phyloP scores from a whole-genome alignment of 2,329 filamentous ascomycete species.

The Verticillium alfalfae region DNA sequence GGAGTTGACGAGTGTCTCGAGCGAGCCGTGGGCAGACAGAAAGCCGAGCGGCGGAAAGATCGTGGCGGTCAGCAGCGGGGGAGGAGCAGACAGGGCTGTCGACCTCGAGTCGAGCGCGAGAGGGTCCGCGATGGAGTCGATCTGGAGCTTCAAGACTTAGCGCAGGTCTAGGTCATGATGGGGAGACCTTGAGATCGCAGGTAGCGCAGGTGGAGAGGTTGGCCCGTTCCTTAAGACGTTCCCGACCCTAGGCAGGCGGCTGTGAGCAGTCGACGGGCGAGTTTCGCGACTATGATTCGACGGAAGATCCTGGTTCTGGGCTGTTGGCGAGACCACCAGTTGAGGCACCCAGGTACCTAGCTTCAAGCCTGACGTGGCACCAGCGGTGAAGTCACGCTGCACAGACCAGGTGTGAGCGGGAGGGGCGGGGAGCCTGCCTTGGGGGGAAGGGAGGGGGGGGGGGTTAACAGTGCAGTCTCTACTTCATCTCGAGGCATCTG shows the following conservation, averaged over 20 bases:
- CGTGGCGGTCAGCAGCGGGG: background rate
- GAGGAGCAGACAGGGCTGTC: background rate
- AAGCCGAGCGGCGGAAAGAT: background rate
- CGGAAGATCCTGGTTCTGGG: background rate
- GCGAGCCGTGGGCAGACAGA: background rate
- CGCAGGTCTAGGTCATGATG: background rate
- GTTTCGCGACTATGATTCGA: background rate
- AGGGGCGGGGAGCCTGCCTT: background rate
- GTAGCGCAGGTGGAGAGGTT: background rate
- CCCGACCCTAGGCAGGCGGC: background rate
- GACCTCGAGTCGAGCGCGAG: background rate
- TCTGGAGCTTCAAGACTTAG: background rate
- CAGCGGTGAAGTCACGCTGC: constrained; percentile 9
- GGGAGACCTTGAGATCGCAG: background rate
- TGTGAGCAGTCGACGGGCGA: background rate
- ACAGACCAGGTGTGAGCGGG: background rate
- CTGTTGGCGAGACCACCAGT: background rate
- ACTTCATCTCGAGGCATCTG: background rate
- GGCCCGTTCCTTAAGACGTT: background rate
- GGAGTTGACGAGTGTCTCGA: background rate
- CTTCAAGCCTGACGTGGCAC: constrained; percentile 10
- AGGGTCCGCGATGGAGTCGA: background rate
- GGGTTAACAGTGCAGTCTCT: background rate
- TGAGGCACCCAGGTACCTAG: background rate
- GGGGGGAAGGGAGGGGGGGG: background rate